Percentiles rank a stretch among this genome's conserved stretches.
Evolutionary conservation across 2,329 filamentous ascomycete species (phyloP).

Genomic region (Lomentospora prolificans): DNA sequence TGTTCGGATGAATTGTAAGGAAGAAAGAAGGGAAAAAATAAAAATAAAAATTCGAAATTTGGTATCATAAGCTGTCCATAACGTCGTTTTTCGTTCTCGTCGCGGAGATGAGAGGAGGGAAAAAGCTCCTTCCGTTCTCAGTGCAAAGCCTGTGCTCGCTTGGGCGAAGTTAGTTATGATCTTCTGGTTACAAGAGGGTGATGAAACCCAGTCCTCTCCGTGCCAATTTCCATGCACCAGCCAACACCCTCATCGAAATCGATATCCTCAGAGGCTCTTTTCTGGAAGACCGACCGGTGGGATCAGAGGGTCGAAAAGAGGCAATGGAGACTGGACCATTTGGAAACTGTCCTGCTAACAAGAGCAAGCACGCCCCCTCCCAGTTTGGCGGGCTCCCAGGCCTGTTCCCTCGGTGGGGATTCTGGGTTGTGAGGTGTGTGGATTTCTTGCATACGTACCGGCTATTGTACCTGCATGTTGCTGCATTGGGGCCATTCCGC

Average conservation of each 20-base stretch:
- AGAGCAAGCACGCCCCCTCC: too few species aligned
- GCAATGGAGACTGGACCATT: too few species aligned
- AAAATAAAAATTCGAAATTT: not conserved
- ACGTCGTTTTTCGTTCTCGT: not conserved
- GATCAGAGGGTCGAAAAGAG: too few species aligned
- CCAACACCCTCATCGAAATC: too few species aligned
- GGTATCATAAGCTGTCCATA: constrained; percentile 1
- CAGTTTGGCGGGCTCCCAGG: too few species aligned
- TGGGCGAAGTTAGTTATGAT: not conserved
- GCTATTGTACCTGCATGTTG: constrained; percentile 2
- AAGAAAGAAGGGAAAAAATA: not conserved
- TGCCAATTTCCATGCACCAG: constrained; percentile 5
- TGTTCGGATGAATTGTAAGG: constrained; percentile 5
- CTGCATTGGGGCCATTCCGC: constrained; percentile 1
- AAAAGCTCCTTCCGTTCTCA: not conserved
- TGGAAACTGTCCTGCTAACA: too few species aligned
- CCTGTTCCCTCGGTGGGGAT: not conserved
- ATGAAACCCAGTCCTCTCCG: constrained; percentile 6
- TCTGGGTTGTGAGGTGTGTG: not conserved
- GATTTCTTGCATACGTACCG: not conserved
- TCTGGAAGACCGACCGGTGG: too few species aligned
- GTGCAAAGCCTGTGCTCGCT: not conserved
- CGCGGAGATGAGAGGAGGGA: not conserved
- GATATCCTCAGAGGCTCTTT: too few species aligned
- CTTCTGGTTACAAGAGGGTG: constrained; percentile 6